Percentiles rank a stretch among this genome's conserved stretches.
These are phyloP conservation scores for Cladosporium sp. DNA, from an alignment of 2,329 filamentous ascomycete genomes.

Conservation along the genomic window DNA sequence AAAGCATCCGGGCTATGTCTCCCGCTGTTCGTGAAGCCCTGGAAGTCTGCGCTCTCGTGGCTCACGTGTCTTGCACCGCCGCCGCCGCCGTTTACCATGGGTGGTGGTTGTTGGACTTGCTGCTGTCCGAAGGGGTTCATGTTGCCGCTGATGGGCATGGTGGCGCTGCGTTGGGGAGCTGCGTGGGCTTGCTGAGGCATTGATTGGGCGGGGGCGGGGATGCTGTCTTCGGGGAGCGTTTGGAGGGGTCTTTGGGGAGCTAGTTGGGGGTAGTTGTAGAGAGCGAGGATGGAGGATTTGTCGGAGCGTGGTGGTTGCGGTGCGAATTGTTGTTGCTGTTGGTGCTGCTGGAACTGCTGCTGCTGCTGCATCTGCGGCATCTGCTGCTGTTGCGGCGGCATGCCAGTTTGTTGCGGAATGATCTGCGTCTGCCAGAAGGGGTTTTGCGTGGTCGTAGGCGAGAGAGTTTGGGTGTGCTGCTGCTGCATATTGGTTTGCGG, in stretches of 20 bases:
- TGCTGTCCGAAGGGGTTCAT: slow-evolving; percentile 30
- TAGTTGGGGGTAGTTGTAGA: slow-evolving; percentile 62
- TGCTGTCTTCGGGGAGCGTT: slow-evolving; percentile 32
- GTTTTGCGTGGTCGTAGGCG: slow-evolving; percentile 13
- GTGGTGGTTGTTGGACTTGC: slow-evolving; percentile 10
- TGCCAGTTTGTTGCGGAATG: slow-evolving; percentile 20
- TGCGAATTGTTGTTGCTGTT: slow-evolving; percentile 20
- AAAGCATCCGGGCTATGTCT: slow-evolving; percentile 77
- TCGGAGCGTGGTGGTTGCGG: slow-evolving; percentile 49
- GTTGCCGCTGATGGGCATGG: slow-evolving; percentile 32
- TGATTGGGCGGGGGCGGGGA: slow-evolving; percentile 22
- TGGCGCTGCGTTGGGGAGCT: slow-evolving; percentile 32
- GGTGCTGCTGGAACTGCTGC: slow-evolving; percentile 31
- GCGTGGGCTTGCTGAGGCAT: slow-evolving; percentile 21
- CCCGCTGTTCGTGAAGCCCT: slow-evolving; percentile 58
- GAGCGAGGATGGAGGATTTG: slow-evolving; percentile 69
- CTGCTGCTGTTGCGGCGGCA: slow-evolving; percentile 29
- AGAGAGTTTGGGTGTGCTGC: slow-evolving; percentile 6
- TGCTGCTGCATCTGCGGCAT: slow-evolving; percentile 27
- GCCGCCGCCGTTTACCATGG: slow-evolving; percentile 10
- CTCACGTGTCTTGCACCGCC: slow-evolving; percentile 47
- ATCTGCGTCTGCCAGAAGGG: slow-evolving; percentile 22
- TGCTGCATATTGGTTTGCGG: slow-evolving; percentile 12
- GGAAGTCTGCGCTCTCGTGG: slow-evolving; percentile 64
- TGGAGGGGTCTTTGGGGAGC: slow-evolving; percentile 39